A percentile compares a stretch with the other conserved stretches of the same genome.
Conservation (phyloP, 2,329 filamentous ascomycete species). For the Epichloe coenophiala region DNA sequence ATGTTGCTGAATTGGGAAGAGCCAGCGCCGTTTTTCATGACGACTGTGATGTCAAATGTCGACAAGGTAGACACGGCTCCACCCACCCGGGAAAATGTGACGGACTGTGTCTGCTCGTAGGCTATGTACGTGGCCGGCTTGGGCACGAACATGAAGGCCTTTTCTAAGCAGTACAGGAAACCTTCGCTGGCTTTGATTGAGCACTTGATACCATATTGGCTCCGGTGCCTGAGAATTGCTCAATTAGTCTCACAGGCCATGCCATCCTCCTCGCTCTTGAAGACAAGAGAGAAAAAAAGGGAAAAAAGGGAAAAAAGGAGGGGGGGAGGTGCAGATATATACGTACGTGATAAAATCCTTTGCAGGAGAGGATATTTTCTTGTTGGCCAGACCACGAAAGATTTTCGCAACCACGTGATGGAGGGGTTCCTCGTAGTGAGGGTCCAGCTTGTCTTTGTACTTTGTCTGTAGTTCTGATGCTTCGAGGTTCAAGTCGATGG, state of each 20-base stretch:
- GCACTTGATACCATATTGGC: slow-evolving; percentile 93
- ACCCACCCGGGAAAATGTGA: slow-evolving; percentile 92
- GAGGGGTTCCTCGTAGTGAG: slow-evolving; percentile 86
- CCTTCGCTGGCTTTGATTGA: slow-evolving; percentile 99
- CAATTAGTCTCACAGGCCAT: not conserved
- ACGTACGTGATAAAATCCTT: slow-evolving; percentile 76
- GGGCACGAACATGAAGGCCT: slow-evolving; percentile 97
- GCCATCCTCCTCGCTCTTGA: not conserved
- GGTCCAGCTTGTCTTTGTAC: slow-evolving; percentile 79
- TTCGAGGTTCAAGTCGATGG: slow-evolving; percentile 90
- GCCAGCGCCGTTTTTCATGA: slow-evolving; percentile 71
- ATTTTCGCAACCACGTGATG: slow-evolving; percentile 91
- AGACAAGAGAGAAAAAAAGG: not conserved
- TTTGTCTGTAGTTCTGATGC: slow-evolving; percentile 71
- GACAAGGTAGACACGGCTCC: slow-evolving; percentile 87
- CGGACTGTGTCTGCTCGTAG: slow-evolving; percentile 80
- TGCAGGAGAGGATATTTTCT: slow-evolving; percentile 87
- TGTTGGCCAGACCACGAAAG: slow-evolving; percentile 85
- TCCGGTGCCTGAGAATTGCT: slow-evolving; percentile 52
- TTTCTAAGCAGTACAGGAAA: slow-evolving; percentile 91
- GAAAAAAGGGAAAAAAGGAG: rapidly evolving
- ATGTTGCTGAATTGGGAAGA: slow-evolving; percentile 98
- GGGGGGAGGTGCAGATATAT: not conserved
- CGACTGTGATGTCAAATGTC: slow-evolving; percentile 93
- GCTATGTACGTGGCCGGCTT: slow-evolving; percentile 96